These are phyloP conservation scores for Batkoa obscura DNA, from an alignment of 371 early-diverging fungal species.

Conservation along the genomic window DNA sequence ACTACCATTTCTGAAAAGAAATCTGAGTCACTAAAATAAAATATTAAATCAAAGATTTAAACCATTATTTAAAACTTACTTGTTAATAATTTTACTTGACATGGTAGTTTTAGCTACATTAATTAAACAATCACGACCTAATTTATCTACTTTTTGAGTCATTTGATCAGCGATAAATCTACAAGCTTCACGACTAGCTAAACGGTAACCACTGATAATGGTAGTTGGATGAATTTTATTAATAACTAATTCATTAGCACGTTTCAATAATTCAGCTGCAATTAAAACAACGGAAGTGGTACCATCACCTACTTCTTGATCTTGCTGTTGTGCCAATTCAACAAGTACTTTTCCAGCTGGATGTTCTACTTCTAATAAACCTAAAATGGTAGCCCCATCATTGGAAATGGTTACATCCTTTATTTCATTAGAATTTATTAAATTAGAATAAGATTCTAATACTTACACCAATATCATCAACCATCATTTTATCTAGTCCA, in stretches of 20 bases:
- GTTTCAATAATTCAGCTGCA: constrained; percentile 91
- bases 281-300: constrained; percentile 99
- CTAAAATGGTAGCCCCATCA: constrained; percentile 99
- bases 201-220: constrained; percentile 95
- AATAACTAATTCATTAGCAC: constrained; percentile 94
- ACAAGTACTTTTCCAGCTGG: constrained; percentile 95
- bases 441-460: not conserved
- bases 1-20: constrained; percentile 95
- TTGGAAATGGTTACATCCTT: constrained; percentile 99
- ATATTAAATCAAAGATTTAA: not conserved
- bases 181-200: constrained; percentile 97
- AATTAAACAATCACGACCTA: constrained; percentile 82
- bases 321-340: constrained; percentile 98
- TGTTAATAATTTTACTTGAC: constrained; percentile 96
- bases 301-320: constrained; percentile 99
- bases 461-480: constrained; percentile 94
- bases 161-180: constrained; percentile 94
- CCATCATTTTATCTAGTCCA: constrained; percentile 99
- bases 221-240: constrained; percentile 98
- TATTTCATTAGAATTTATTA: not conserved
- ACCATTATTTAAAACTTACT: constrained; percentile 24
- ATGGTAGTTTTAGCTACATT: constrained; percentile 97
- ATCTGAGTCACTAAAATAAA: constrained; percentile 52
- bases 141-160: constrained; percentile 80
- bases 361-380: constrained; percentile 93